A percentile compares a stretch with the other conserved stretches of the same genome.
Evolutionary conservation across 768 basidiomycete genomes (phyloP).

Genomic region (Serpula lacrymans): DNA sequence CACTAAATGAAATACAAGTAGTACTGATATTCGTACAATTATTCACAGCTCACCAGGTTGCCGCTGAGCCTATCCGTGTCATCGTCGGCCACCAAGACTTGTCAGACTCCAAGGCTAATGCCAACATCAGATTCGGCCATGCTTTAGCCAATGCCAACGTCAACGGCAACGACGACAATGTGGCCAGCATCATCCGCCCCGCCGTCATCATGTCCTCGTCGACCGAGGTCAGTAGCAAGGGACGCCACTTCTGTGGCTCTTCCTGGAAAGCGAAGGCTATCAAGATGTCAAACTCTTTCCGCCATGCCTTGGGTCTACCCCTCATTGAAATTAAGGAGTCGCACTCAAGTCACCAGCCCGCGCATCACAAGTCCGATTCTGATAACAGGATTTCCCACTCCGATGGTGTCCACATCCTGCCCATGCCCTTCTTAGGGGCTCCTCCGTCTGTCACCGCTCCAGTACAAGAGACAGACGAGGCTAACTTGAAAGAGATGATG

Average conservation of each 20-base stretch:
- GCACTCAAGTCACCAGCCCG: conserved; percentile 12
- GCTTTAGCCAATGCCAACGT: conserved; percentile 30
- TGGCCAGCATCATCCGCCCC: conserved; percentile 17
- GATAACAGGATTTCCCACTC: conserved; percentile 10
- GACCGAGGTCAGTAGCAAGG: conserved; percentile 9
- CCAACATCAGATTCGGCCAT: conserved; percentile 37
- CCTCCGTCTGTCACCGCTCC: conserved; percentile 10
- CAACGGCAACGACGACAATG: conserved; percentile 23
- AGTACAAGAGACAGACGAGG: not conserved
- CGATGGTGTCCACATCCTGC: conserved; percentile 29
- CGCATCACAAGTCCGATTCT: too few species aligned
- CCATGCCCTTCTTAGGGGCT: conserved; percentile 30
- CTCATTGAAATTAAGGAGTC: conserved; percentile 31
- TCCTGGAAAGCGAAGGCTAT: conserved; percentile 47
- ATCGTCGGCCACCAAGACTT: conserved; percentile 28
- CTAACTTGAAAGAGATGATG: conserved; percentile 4
- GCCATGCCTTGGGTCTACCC: conserved; percentile 52
- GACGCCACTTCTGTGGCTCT: conserved; percentile 28
- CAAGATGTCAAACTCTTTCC: conserved; percentile 51
- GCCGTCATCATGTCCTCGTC: conserved; percentile 7
- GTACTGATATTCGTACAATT: conserved; percentile 1
- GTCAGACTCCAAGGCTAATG: conserved; percentile 24
- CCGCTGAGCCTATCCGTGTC: conserved; percentile 50
- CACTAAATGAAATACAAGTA: not conserved
- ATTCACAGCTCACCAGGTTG: conserved; percentile 33